phyloP scores from a whole-genome alignment of 768 basidiomycete species.

The Sarcodon sp. region DNA sequence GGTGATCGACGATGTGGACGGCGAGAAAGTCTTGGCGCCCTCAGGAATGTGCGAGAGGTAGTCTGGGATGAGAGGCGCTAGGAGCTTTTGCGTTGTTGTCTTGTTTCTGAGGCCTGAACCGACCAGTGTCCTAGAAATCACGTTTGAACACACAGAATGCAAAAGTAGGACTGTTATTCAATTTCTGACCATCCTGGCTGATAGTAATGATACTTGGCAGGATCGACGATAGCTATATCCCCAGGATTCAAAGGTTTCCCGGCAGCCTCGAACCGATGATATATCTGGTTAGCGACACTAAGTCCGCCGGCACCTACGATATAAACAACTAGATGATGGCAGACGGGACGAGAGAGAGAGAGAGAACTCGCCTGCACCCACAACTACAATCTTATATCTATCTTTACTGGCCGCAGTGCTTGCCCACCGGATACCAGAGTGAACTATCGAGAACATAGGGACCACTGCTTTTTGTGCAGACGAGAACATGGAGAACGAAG shows the following conservation, averaged over 20 bases:
- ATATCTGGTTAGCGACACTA: conserved; percentile 79
- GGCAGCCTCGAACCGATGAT: conserved; percentile 60
- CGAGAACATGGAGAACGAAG: too few relatives aligned
- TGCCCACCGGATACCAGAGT: background rate
- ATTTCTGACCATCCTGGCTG: conserved; percentile 75
- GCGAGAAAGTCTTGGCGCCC: conserved; percentile 64
- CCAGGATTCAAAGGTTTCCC: conserved; percentile 54
- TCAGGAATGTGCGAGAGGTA: conserved; percentile 63
- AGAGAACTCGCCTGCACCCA: conserved; percentile 65
- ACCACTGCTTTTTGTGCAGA: too few relatives aligned
- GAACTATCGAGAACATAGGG: too few relatives aligned
- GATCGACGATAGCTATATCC: conserved; percentile 83
- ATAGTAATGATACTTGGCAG: conserved; percentile 75
- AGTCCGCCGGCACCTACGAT: conserved; percentile 66
- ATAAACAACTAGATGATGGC: background rate
- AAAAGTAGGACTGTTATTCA: too few relatives aligned
- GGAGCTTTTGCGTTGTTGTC: conserved; percentile 47
- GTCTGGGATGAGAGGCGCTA: conserved; percentile 62
- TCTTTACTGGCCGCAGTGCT: conserved; percentile 26
- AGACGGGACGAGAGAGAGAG: background rate
- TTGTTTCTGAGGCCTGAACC: conserved; percentile 78
- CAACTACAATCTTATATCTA: conserved; percentile 73
- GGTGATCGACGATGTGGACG: conserved; percentile 58
- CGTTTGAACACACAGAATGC: too few relatives aligned
- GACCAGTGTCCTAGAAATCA: conserved; percentile 45